phyloP scores from a whole-genome alignment of 2,329 filamentous ascomycete genomes.

The Monilinia polystroma region DNA sequence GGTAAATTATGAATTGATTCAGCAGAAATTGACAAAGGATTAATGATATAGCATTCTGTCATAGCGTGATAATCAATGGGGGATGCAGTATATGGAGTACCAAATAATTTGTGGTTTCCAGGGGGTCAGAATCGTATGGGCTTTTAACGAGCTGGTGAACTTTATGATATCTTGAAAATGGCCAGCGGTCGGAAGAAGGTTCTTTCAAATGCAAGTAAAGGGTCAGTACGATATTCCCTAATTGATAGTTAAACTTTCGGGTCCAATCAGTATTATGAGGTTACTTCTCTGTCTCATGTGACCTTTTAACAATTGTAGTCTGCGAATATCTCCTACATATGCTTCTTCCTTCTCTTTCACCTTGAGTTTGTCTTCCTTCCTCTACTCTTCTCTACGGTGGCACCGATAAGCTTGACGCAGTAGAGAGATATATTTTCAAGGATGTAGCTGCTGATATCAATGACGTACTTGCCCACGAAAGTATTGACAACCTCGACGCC shows the following conservation, averaged over 20 bases:
- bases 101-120: neutral
- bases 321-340: neutral
- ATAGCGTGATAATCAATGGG: too few relatives aligned
- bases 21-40: too few relatives aligned
- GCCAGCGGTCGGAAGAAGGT: neutral
- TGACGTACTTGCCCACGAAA: conserved; percentile 38
- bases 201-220: neutral
- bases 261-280: neutral
- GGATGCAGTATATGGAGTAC: neutral
- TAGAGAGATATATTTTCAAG: conserved; percentile 38
- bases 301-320: neutral
- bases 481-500: conserved; percentile 20
- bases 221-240: too few relatives aligned
- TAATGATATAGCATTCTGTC: too few relatives aligned
- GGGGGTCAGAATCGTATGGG: neutral
- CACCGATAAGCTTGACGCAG: conserved; percentile 38
- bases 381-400: conserved; percentile 36
- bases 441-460: conserved; percentile 39
- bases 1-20: too few relatives aligned
- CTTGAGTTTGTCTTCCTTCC: too few relatives aligned
- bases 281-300: too few relatives aligned
- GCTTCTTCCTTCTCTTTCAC: neutral
- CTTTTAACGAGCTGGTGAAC: neutral
- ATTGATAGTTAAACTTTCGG: neutral
- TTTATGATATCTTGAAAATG: neutral